Evolutionary conservation across 352 stramenopile genomes (phyloP).

Genomic region (Phytopythium cucurbitacearum): DNA sequence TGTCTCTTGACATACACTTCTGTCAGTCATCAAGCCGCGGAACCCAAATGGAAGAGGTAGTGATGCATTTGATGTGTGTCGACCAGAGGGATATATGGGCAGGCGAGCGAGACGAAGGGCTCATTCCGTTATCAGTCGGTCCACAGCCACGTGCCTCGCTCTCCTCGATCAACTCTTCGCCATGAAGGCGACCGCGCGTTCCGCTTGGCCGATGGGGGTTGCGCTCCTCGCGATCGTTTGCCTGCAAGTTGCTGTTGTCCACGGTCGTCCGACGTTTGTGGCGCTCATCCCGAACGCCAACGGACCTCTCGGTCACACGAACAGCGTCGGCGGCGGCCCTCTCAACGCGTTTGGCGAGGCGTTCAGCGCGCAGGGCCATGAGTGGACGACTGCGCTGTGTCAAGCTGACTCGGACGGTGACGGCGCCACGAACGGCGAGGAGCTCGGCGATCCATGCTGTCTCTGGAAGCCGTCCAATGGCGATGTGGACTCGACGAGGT

Average conservation of each 20-base stretch:
- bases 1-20: too few relatives aligned
- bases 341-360: conserved; percentile 61
- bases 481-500: neutral
- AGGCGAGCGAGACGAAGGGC: conserved; percentile 10
- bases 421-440: conserved; percentile 83
- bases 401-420: conserved; percentile 71
- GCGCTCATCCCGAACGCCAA: conserved; percentile 55
- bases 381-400: conserved; percentile 60
- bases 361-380: conserved; percentile 27
- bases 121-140: conserved; percentile 15
- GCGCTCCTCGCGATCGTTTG: conserved; percentile 6
- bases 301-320: conserved; percentile 52
- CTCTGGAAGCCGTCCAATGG: conserved; percentile 30
- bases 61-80: too few relatives aligned
- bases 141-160: neutral
- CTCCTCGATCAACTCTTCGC: conserved; percentile 3
- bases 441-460: conserved; percentile 87
- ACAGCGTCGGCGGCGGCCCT: conserved; percentile 34
- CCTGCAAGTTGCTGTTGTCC: neutral
- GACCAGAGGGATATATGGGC: neutral
- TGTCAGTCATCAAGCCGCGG: too few relatives aligned
- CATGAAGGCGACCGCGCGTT: conserved; percentile 15
- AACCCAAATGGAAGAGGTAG: too few relatives aligned
- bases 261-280: conserved; percentile 43
- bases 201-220: conserved; percentile 4